A percentile compares a stretch with the other conserved stretches of the same genome.
Evolutionary conservation across 345 rosid genomes (phyloP).

Genomic region (Ceriops decandra): DNA sequence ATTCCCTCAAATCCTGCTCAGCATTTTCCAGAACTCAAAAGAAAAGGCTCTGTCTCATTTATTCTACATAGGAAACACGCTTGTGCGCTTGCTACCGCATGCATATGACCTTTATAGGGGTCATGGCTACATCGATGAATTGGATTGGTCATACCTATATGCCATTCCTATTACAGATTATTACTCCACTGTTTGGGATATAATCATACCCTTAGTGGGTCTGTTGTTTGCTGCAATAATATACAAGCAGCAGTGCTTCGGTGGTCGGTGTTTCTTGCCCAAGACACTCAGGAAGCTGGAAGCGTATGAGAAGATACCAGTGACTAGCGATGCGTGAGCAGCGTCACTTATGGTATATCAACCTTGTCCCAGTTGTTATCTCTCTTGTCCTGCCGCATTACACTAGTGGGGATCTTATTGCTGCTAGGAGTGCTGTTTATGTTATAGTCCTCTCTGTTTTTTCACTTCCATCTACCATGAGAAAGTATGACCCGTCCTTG

Average conservation of each 20-base stretch:
- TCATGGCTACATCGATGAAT: not conserved
- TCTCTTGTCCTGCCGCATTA: too few species aligned
- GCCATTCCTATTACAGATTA: conserved; percentile 36
- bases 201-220: conserved; percentile 27
- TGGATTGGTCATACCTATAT: conserved; percentile 35
- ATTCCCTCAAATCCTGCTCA: conserved; percentile 30
- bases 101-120: conserved; percentile 24
- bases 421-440: too few species aligned
- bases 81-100: conserved; percentile 21
- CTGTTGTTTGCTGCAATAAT: conserved; percentile 18
- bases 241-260: conserved; percentile 22
- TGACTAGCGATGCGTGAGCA: conserved; percentile 13
- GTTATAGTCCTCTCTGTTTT: too few species aligned
- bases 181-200: conserved; percentile 43
- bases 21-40: conserved; percentile 18
- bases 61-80: conserved; percentile 25
- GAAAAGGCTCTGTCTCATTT: conserved; percentile 18
- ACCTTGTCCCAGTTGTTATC: too few species aligned
- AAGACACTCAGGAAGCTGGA: conserved; percentile 13
- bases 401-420: too few species aligned
- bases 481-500: too few species aligned
- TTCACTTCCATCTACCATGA: too few species aligned
- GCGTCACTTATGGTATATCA: too few species aligned
- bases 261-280: conserved; percentile 25
- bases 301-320: conserved; percentile 22